Evolutionary conservation across 225 moss, liverwort and hornwort genomes (phyloP).

Genomic region (Straminergon stramineum): DNA sequence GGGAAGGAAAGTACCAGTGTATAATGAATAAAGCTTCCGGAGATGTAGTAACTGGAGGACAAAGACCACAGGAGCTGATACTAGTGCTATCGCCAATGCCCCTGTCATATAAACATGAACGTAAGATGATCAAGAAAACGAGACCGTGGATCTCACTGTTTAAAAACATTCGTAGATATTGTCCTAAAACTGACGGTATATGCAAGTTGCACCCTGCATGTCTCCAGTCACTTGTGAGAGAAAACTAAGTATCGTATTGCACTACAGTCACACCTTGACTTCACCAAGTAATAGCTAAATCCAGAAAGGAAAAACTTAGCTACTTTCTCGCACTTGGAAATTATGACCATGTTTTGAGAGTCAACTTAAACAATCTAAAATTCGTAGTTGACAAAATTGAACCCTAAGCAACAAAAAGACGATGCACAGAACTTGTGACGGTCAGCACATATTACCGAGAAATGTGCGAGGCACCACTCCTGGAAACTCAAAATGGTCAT

Average conservation of each 20-base stretch:
- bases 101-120: constrained; percentile 29
- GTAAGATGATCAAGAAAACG: constrained; percentile 2
- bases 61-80: constrained; percentile 56
- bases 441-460: constrained; percentile 40
- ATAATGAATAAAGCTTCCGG: constrained; percentile 64
- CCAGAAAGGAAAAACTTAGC: not conserved
- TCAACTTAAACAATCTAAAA: not conserved
- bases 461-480: constrained; percentile 98
- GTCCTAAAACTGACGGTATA: not conserved
- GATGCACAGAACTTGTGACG: not conserved
- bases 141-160: not conserved
- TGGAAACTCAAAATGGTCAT: constrained; percentile 96
- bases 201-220: not conserved
- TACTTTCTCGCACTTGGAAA: not conserved
- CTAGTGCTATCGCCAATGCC: constrained; percentile 55
- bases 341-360: not conserved
- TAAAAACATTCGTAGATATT: not conserved
- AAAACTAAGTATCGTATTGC: not conserved
- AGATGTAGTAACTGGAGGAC: constrained; percentile 48
- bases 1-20: constrained; percentile 39
- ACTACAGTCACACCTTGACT: not conserved
- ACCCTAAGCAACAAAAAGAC: not conserved
- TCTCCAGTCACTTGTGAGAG: not conserved
- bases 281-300: not conserved
- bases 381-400: not conserved